phyloP scores from a whole-genome alignment of 352 stramenopile species.

The Globisporangium ultimum region DNA sequence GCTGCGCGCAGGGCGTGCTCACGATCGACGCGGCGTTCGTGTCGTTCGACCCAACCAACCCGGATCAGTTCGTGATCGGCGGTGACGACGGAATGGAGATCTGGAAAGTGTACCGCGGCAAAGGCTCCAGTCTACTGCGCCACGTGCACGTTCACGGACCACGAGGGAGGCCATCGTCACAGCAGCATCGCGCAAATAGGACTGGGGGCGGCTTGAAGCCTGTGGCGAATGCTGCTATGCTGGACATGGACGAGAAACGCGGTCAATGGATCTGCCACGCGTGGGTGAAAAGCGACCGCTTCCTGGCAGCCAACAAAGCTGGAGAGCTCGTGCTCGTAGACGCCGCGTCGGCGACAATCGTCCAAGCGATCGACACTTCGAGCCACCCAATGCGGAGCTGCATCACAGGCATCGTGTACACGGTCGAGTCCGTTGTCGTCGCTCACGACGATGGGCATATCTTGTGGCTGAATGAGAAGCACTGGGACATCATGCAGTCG shows the following conservation, averaged over 20 bases:
- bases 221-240: conserved; percentile 9
- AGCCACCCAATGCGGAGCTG: conserved; percentile 28
- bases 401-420: conserved; percentile 50
- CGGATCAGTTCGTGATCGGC: conserved; percentile 60
- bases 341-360: conserved; percentile 19
- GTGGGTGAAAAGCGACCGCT: conserved; percentile 43
- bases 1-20: conserved; percentile 30
- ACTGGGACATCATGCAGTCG: conserved; percentile 40
- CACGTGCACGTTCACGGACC: conserved; percentile 14
- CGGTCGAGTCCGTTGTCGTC: conserved; percentile 43
- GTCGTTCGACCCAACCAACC: conserved; percentile 68
- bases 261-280: conserved; percentile 47
- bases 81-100: conserved; percentile 58
- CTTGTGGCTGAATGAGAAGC: conserved; percentile 41
- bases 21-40: conserved; percentile 36
- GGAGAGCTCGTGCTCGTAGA: conserved; percentile 63
- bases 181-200: neutral
- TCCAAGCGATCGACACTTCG: conserved; percentile 30
- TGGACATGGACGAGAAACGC: conserved; percentile 51
- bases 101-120: conserved; percentile 60
- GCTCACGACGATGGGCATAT: conserved; percentile 48
- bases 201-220: neutral
- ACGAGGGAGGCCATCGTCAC: neutral
- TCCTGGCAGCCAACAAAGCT: conserved; percentile 47
- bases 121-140: conserved; percentile 27